Conservation (phyloP, 2,329 filamentous ascomycete species). For the Phialophora macrospora region DNA sequence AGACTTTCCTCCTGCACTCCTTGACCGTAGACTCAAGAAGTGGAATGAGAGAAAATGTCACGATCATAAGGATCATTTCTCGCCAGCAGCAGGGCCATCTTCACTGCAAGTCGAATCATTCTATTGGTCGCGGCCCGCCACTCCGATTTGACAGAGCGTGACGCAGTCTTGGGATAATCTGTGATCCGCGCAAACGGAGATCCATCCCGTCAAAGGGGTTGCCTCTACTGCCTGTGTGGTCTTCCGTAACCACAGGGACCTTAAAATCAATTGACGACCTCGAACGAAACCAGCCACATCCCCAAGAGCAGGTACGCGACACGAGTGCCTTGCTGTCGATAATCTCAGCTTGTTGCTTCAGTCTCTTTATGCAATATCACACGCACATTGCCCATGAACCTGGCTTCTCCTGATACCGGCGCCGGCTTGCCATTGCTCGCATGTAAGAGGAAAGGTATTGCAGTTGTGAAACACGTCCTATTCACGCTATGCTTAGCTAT, state of each 20-base stretch:
- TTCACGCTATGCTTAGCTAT: no score
- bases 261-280: not conserved
- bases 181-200: not conserved
- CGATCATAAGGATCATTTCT: not conserved
- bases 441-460: no score
- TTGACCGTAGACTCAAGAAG: not conserved
- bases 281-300: not conserved
- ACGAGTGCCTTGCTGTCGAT: not conserved
- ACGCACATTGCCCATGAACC: not conserved
- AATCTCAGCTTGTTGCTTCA: not conserved
- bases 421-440: not conserved
- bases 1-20: not conserved
- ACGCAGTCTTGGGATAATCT: not conserved
- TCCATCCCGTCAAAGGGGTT: not conserved
- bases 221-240: not conserved
- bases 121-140: not conserved
- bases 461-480: no score
- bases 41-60: not conserved
- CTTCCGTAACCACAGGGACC: not conserved
- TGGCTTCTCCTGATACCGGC: not conserved
- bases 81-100: not conserved
- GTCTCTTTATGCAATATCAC: not conserved
- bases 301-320: not conserved
- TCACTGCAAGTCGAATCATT: not conserved
- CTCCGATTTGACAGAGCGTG: not conserved